Evolutionary conservation across 108 stramenopile species (phyloP), one percentile per base, ranked within the genome.

Genomic region (Cyclotella choctawhatcheeana): DNA sequence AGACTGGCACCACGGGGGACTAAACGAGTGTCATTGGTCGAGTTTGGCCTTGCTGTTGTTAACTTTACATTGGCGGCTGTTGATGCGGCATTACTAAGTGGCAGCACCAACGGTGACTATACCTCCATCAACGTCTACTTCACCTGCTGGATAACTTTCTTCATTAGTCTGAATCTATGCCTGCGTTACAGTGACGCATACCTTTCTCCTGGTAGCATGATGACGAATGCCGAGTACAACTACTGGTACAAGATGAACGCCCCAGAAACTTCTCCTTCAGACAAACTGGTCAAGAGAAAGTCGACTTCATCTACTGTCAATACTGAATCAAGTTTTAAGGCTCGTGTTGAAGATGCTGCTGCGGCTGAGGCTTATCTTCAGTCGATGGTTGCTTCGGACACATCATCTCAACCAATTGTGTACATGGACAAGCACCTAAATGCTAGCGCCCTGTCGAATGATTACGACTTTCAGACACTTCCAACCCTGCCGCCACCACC

Each of bases 361-460:
- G 12, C n/a, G 5, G 59, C 37, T 0, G 6, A 21, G 22, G 20
- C 34, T 17, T 21, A 22, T 26, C 35, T 60, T 1, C 37, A 60
- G 35, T 60, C 59, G 21, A 60, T 60, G 5, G 59, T 60, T 12
- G 59, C 59, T 27, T 60, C 59, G 7, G 40, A 40, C n/a, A 35
- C 35, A 60, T 37, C 59, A 1, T 60, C 59, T 3, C 20, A 21
- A 24, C 59, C 59, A 21, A 40, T 60, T 12, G 37, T 60, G 20
- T 60, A 60, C 24, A 24, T 60, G 35, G 59, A 60, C 22, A 40
- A 60, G 7, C 20, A 40, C n/a, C 14, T 20, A 2, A 22, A 18
- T 24, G 20, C 59, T 3, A 40, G 59, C 29, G 20, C 20, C 22
- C 37, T 60, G 18, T 60, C 59, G n/a, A 2, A 24, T 13, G 59